Evolutionary conservation across 305 asterid genomes (phyloP), one percentile per base, ranked within the genome.

Genomic region (Solanum chacoense): DNA sequence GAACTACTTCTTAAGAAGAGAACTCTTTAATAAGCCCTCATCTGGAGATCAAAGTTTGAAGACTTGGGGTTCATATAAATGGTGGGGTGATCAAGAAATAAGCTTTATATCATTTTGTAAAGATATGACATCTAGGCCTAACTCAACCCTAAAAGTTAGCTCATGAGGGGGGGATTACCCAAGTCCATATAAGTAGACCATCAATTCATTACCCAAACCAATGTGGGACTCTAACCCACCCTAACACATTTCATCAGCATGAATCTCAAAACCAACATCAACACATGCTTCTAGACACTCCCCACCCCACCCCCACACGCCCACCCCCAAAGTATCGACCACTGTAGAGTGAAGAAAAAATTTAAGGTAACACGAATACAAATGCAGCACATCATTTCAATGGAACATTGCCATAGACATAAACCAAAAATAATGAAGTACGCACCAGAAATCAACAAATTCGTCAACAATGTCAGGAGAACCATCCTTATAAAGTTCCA

Each of bases 401-500:
- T 55, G 73, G 4, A 84, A 55, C 24, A 55, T 84, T 20, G 18
- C 13, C 42, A 63, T 84, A 55, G 87, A 84, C 42, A 84, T 84
- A 84, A 55, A 12, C 74, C 38, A 84, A 84, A 85, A 74, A 77
- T 28, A 72, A 81, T 29, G 34, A 36, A 88, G 88, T 34, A 88
- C 93, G 85, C 92, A 97, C 99, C 98, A 94, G 65, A 94, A 91
- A 78, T 91, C 91, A 89, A 96, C 88, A 93, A 97, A 97, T 89
- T 94, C 94, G 38, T 89, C 91, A 90, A 96, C 98, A 84, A 91
- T 94, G 90, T 95, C 98, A 32, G 97, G 95, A 89, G 98, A 94
- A 88, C 98, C 96, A 86, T 97, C 99, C 91, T 93, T 95, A 94
- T 91, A 95, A 59, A 97, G 96, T 92, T 97, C 98, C 86, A 92